phyloP scores from a whole-genome alignment of 768 basidiomycete genomes.

The Clitopilus passeckerianus region DNA sequence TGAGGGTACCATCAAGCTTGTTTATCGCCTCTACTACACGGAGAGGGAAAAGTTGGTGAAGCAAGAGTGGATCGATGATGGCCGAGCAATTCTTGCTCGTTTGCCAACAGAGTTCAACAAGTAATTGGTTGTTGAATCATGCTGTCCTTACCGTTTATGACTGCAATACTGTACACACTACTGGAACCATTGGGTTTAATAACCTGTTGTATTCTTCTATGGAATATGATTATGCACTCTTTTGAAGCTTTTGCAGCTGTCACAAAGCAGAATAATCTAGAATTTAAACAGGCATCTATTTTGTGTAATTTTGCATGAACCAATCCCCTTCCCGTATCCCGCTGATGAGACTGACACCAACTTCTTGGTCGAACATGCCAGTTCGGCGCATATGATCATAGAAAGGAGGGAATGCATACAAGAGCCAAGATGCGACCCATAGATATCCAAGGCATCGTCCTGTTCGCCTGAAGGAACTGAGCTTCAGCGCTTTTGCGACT shows the following conservation, averaged over 20 bases:
- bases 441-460: not conserved
- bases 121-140: constrained; percentile 15
- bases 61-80: constrained; percentile 80
- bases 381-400: not conserved
- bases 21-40: constrained; percentile 73
- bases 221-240: not conserved
- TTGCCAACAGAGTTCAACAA: constrained; percentile 36
- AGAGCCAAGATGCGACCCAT: not conserved
- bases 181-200: not conserved
- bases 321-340: not conserved
- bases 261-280: not conserved
- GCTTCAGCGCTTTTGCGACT: not conserved
- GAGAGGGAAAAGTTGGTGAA: constrained; percentile 79
- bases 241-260: not conserved
- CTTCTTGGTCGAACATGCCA: not conserved
- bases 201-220: not conserved
- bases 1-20: constrained; percentile 91
- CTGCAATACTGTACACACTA: not conserved
- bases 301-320: not conserved
- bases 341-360: not conserved
- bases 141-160: constrained; percentile 4
- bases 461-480: not conserved
- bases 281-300: not conserved
- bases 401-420: not conserved
- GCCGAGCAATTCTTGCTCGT: constrained; percentile 54